Base-by-base conservation (phyloP, 495 filamentous ascomycete genomes). In the Daldinia bambusicola region DNA sequence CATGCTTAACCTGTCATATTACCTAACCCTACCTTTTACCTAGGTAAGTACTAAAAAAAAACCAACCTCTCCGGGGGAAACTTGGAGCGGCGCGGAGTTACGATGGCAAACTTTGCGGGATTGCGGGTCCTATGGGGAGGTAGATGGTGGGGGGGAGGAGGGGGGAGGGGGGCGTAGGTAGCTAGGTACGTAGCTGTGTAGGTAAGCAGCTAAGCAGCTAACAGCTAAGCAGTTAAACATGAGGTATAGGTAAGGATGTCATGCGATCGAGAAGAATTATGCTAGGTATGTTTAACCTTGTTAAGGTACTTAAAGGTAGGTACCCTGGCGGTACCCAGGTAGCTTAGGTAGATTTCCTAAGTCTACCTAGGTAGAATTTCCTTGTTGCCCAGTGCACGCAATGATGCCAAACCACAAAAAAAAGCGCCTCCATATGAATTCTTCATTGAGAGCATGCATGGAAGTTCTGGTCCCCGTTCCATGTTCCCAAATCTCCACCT, bases 351-450 rank as follows among this genome's bases (percentile, higher is more conserved):
- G n/a, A 45, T 45, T 16, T 26, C 26, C 26, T 45, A 2, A 10
- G 9, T 36, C 9, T 34, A 7, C 5, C n/a, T 48, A 48, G 43
- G 43, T 48, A 22, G 20, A 48, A 26, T 26, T 48, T 48, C 55
- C 53, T 38, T 66, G 63, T 66, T 66, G 63, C 63, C 63, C 63
- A 58, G 63, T 66, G 63, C 38, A 55, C 63, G 26, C 50, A 53
- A 66, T 66, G 63, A 66, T 66, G 63, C 63, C 63, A 58, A 65
- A 30, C 41, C 22, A 37, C 30, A 58, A 20, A 30, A 30, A 30
- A 30, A 30, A 50, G n/a, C 52, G 41, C 37, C 30, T 57, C 52
- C 22, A 58, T 26, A 26, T 32, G 41, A 65, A 65, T 55, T 63
- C 34, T 55, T 63, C 61, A 16, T 51, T 26, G 32, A 38, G 36